These are phyloP conservation scores for Penicillium corylophilum DNA, from an alignment of 2,329 filamentous ascomycete genomes.

Conservation along the genomic window DNA sequence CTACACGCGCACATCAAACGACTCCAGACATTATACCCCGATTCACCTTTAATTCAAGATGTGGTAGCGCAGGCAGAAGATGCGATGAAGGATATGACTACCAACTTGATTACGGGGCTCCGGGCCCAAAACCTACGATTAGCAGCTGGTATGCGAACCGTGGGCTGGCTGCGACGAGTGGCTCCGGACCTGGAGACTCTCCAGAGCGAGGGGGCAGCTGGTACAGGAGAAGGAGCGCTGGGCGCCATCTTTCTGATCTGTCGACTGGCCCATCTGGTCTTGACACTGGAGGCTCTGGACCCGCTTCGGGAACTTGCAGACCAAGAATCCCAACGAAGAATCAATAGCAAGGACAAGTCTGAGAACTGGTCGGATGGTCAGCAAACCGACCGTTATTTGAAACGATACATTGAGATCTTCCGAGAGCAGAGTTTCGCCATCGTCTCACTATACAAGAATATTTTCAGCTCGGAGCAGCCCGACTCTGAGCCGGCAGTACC, in stretches of 20 bases:
- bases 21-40: slow-evolving; percentile 76
- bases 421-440: slow-evolving; percentile 96
- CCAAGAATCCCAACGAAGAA: slow-evolving; percentile 65
- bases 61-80: slow-evolving; percentile 76
- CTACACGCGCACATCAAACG: slow-evolving; percentile 91
- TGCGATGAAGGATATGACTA: slow-evolving; percentile 84
- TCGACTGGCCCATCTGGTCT: slow-evolving; percentile 73
- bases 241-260: slow-evolving; percentile 86
- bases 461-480: slow-evolving; percentile 65
- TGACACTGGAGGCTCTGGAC: slow-evolving; percentile 77
- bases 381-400: slow-evolving; percentile 90
- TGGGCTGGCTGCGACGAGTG: slow-evolving; percentile 86
- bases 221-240: slow-evolving; percentile 64
- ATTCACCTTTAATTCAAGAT: slow-evolving; percentile 70
- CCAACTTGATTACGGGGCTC: slow-evolving; percentile 75
- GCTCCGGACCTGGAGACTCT: slow-evolving; percentile 70
- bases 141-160: slow-evolving; percentile 82
- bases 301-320: slow-evolving; percentile 87
- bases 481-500: slow-evolving; percentile 32
- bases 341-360: slow-evolving; percentile 27
- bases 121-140: slow-evolving; percentile 79
- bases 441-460: slow-evolving; percentile 88
- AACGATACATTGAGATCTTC: slow-evolving; percentile 95
- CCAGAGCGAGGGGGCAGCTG: slow-evolving; percentile 26
- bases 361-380: slow-evolving; percentile 61